These are phyloP conservation scores for Hibiscus trionum DNA, from an alignment of 345 rosid genomes.

Conservation along the genomic window DNA sequence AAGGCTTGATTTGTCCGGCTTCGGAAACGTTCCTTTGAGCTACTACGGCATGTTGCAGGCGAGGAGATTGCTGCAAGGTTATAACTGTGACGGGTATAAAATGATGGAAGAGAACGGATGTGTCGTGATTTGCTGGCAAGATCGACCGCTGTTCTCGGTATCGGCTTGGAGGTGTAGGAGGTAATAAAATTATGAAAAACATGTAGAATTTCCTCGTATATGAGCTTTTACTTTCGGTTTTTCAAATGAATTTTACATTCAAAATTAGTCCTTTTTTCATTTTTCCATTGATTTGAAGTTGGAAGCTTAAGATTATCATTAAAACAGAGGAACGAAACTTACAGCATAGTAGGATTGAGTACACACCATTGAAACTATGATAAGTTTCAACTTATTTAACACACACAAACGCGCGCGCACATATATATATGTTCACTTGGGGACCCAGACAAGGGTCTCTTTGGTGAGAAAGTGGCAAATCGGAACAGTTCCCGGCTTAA, in stretches of 20 bases:
- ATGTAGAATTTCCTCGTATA: not conserved
- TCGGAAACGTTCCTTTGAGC: constrained; percentile 60
- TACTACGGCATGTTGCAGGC: constrained; percentile 66
- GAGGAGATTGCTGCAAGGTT: constrained; percentile 57
- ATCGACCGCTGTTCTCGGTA: constrained; percentile 65
- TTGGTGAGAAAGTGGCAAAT: not conserved
- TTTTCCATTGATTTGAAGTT: too few species aligned
- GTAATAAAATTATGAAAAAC: constrained; percentile 16
- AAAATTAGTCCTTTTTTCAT: not conserved
- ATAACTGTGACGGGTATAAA: constrained; percentile 60
- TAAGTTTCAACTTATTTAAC: not conserved
- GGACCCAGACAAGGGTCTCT: not conserved
- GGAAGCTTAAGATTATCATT: not conserved
- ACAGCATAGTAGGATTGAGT: not conserved
- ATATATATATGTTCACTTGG: not conserved
- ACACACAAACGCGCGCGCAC: not conserved
- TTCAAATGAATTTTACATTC: not conserved
- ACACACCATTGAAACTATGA: not conserved
- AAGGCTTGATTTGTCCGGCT: constrained; percentile 67
- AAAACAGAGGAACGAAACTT: not conserved
- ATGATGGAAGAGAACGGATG: constrained; percentile 72
- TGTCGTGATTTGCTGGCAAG: constrained; percentile 76
- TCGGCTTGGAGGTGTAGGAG: constrained; percentile 85
- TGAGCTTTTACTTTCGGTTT: not conserved
- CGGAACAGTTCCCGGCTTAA: not conserved